Evolutionary conservation across 108 stramenopile genomes (phyloP).

Genomic region (Pseudonitzschia multiseries): DNA sequence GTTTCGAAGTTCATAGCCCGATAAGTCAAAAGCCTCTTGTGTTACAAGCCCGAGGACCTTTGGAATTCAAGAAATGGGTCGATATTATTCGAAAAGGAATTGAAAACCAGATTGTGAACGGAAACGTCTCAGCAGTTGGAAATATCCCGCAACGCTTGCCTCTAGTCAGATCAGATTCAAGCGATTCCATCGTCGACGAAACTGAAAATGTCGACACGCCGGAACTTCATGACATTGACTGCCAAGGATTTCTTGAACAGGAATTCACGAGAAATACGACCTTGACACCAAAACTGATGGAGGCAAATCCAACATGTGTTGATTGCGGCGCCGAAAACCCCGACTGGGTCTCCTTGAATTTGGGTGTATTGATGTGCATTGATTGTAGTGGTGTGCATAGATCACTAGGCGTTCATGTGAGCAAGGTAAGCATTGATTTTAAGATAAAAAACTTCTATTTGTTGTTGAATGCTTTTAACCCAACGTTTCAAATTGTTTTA

Average conservation of each 20-base stretch:
- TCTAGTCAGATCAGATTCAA: conserved; percentile 14
- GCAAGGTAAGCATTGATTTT: conserved; percentile 72
- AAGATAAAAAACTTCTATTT: not conserved
- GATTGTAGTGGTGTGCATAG: conserved; percentile 98
- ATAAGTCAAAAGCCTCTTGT: conserved; percentile 74
- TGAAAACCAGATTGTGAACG: conserved; percentile 71
- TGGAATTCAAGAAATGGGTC: conserved; percentile 86
- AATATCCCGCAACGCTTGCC: conserved; percentile 7
- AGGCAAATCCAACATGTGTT: conserved; percentile 69
- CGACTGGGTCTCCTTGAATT: conserved; percentile 86
- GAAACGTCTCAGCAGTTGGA: conserved; percentile 53
- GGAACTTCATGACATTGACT: conserved; percentile 47
- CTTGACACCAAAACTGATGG: conserved; percentile 58
- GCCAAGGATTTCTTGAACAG: conserved; percentile 30
- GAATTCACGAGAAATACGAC: conserved; percentile 38
- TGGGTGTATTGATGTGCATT: conserved; percentile 92
- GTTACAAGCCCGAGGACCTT: conserved; percentile 88
- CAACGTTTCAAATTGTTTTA: not conserved
- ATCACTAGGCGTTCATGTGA: conserved; percentile 95
- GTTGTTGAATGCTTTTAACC: not conserved
- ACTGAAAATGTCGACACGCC: conserved; percentile 38
- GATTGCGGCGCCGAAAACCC: conserved; percentile 81
- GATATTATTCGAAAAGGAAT: conserved; percentile 74
- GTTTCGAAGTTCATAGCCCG: conserved; percentile 92
- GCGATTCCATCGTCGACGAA: conserved; percentile 16